phyloP scores from a whole-genome alignment of 2,329 filamentous ascomycete genomes.

The Madurella fahalii region DNA sequence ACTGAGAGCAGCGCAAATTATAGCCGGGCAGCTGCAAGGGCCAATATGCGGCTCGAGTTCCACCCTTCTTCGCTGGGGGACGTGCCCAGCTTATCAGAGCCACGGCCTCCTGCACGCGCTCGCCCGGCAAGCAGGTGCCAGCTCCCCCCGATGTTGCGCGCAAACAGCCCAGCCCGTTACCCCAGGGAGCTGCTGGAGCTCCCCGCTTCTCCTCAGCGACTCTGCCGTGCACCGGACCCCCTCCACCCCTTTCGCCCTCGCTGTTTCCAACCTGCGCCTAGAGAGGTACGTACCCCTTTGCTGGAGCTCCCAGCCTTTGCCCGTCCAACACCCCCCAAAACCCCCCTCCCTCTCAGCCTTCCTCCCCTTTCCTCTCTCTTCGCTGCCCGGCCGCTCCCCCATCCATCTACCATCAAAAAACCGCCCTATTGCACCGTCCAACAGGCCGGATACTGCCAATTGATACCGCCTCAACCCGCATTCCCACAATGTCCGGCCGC shows the following conservation, averaged over 20 bases:
- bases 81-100: neutral
- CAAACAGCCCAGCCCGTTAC: slow-evolving; percentile 2
- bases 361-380: slow-evolving; percentile 26
- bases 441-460: slow-evolving; percentile 24
- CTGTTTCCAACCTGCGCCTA: slow-evolving; percentile 6
- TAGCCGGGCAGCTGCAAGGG: neutral
- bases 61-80: neutral
- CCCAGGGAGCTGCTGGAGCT: slow-evolving; percentile 19
- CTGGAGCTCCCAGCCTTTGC: slow-evolving; percentile 28
- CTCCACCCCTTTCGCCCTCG: slow-evolving; percentile 10
- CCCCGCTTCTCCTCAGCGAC: slow-evolving; percentile 16
- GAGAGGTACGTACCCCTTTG: slow-evolving; percentile 27
- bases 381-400: slow-evolving; percentile 16
- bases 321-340: slow-evolving; percentile 26
- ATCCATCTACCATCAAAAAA: slow-evolving; percentile 19
- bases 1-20: neutral
- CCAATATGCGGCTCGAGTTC: neutral
- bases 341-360: slow-evolving; percentile 23
- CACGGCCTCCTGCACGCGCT: neutral
- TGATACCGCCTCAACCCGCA: slow-evolving; percentile 20
- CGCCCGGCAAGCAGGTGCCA: neutral
- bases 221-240: slow-evolving; percentile 10
- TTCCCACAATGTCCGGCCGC: slow-evolving; percentile 42
- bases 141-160: slow-evolving; percentile 5
- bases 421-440: slow-evolving; percentile 9